phyloP scores from a whole-genome alignment of 331 rosid genomes.

The Malus hybrid region DNA sequence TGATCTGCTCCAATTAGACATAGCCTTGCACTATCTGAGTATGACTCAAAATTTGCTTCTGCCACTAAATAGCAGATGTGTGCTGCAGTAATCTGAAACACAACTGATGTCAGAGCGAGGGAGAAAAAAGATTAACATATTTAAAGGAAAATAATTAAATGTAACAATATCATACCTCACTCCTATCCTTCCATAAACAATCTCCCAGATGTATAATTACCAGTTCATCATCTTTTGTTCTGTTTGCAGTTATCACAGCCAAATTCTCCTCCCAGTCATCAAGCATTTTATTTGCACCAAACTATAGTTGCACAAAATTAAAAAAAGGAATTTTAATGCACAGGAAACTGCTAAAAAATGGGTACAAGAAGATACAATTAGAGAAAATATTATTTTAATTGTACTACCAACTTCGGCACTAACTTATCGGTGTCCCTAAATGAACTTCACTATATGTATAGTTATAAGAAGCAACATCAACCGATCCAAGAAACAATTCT shows the following conservation, averaged over 20 bases:
- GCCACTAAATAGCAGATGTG: constrained; percentile 96
- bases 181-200: constrained; percentile 86
- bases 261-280: constrained; percentile 95
- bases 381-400: neutral
- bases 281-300: constrained; percentile 60
- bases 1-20: constrained; percentile 96
- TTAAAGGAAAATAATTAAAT: constrained; percentile 1
- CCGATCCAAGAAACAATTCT: neutral
- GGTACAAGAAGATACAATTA: neutral
- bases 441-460: neutral
- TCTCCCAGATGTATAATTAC: constrained; percentile 90
- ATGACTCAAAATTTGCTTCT: constrained; percentile 78
- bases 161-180: constrained; percentile 49
- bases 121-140: neutral
- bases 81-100: constrained; percentile 74
- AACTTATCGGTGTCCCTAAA: neutral
- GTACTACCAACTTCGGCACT: constrained; percentile 2
- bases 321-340: constrained; percentile 9
- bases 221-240: constrained; percentile 90
- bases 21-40: constrained; percentile 80
- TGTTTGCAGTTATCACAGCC: constrained; percentile 87
- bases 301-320: constrained; percentile 30
- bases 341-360: neutral
- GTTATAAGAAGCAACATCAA: neutral
- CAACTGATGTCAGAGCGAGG: constrained; percentile 21